Conservation (phyloP, 257 asterid species). For the Parsonsia alboflavescens region DNA sequence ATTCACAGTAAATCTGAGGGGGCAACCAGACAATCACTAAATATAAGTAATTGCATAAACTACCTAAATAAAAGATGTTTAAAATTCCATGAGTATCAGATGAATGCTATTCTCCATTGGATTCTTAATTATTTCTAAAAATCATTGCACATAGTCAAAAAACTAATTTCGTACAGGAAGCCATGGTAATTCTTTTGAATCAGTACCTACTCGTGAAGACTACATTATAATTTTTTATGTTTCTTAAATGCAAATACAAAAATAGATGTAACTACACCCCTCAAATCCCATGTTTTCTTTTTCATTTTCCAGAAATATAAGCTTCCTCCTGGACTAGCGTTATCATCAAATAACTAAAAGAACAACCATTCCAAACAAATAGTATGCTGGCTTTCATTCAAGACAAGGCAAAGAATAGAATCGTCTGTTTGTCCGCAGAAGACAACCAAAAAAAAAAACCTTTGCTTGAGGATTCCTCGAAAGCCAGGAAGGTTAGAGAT, state of each 20-base stretch:
- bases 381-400: neutral
- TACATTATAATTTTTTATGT: neutral
- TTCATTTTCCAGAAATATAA: neutral
- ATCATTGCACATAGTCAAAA: neutral
- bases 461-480: constrained; percentile 83
- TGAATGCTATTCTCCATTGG: neutral
- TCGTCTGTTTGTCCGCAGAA: neutral
- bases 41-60: neutral
- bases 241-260: neutral
- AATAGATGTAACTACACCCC: neutral
- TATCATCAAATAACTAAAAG: neutral
- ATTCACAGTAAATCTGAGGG: no score
- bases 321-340: neutral
- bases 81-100: neutral
- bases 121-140: neutral
- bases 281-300: no score
- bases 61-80: neutral
- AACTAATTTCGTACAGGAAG: neutral
- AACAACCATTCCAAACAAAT: neutral
- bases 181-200: neutral
- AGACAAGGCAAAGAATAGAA: neutral
- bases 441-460: constrained; percentile 35
- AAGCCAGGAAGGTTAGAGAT: constrained; percentile 78
- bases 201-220: neutral
- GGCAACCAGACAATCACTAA: neutral